Conservation (phyloP, 768 basidiomycete genomes). For the Leucocoprinus birnbaumii region DNA sequence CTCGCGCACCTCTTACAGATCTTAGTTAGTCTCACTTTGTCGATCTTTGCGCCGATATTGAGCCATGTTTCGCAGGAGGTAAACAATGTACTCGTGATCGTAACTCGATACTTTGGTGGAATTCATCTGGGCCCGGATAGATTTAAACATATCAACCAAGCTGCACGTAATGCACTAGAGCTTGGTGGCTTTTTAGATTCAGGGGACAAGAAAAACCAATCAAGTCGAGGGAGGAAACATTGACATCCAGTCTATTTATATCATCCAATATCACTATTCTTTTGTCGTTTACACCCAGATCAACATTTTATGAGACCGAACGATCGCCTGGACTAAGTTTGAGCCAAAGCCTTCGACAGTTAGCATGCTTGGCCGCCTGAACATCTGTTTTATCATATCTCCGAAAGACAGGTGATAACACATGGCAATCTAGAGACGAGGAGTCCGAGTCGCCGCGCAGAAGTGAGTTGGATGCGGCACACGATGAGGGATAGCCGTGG, state of each 20-base stretch:
- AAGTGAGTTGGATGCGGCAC: too few relatives aligned
- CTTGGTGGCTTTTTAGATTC: slow-evolving; percentile 79
- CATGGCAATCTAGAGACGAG: too few relatives aligned
- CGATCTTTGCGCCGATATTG: neutral
- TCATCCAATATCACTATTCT: too few relatives aligned
- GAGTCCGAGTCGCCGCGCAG: too few relatives aligned
- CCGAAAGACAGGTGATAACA: too few relatives aligned
- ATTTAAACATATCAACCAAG: slow-evolving; percentile 94
- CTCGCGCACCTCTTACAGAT: slow-evolving; percentile 91
- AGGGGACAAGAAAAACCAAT: slow-evolving; percentile 29
- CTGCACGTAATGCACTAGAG: slow-evolving; percentile 88
- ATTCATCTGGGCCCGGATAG: slow-evolving; percentile 86
- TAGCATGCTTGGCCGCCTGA: too few relatives aligned
- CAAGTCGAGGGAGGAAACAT: slow-evolving; percentile 24
- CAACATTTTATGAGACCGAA: neutral
- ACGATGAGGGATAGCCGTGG: too few relatives aligned
- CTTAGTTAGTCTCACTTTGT: slow-evolving; percentile 43
- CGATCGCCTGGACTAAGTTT: neutral
- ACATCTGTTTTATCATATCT: too few relatives aligned
- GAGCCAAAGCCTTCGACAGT: neutral
- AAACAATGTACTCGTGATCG: slow-evolving; percentile 83
- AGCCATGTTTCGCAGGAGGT: slow-evolving; percentile 52
- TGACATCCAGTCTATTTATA: slow-evolving; percentile 5
- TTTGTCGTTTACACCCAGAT: too few relatives aligned
- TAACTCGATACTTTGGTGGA: slow-evolving; percentile 93